Conservation (phyloP, 352 stramenopile species). For the Globisporangium parvum region DNA sequence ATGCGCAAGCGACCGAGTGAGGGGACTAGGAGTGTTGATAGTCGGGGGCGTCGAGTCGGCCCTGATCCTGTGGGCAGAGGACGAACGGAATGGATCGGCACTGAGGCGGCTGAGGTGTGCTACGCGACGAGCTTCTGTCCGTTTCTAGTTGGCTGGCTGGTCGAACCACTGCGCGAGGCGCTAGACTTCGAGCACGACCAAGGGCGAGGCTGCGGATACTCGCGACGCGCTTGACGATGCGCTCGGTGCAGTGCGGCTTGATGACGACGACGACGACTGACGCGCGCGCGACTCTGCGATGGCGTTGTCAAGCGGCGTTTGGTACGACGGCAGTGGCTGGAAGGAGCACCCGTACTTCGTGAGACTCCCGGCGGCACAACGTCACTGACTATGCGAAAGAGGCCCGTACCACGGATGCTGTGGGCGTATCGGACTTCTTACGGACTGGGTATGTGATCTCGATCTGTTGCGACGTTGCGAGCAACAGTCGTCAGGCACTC, state of each 20-base stretch:
- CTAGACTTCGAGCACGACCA: constrained; percentile 1
- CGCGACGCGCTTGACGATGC: neutral
- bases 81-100: no score
- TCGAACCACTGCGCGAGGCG: neutral
- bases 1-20: no score
- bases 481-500: neutral
- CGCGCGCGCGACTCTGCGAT: neutral
- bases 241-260: neutral
- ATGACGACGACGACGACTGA: neutral
- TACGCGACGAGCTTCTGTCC: no score
- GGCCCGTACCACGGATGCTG: neutral
- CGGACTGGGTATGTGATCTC: constrained; percentile 55
- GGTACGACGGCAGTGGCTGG: constrained; percentile 3
- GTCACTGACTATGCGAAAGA: neutral
- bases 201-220: constrained; percentile 5
- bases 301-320: constrained; percentile 5
- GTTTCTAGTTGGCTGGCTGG: no score
- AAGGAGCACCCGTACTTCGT: neutral
- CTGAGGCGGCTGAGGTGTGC: no score
- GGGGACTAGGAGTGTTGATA: no score
- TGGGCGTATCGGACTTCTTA: constrained; percentile 7
- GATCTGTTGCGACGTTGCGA: constrained; percentile 21
- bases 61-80: no score
- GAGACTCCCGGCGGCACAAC: neutral
- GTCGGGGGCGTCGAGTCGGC: no score